Percentiles rank a stretch among this genome's conserved stretches.
phyloP scores from a whole-genome alignment of 2,329 filamentous ascomycete species.

The Nemania diffusa region DNA sequence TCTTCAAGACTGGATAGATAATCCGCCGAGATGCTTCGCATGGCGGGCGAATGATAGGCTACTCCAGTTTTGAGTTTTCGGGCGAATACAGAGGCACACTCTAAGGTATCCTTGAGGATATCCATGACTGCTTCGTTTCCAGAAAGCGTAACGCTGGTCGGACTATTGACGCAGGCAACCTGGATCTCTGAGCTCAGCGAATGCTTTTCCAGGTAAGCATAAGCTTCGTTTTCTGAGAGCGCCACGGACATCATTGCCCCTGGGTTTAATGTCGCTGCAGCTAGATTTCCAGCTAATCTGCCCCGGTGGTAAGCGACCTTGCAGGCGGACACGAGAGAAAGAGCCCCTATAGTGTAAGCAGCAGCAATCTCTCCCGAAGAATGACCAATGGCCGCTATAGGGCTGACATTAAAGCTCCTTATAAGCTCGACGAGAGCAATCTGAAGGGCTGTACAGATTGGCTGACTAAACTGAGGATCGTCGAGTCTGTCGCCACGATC shows the following conservation, averaged over 20 bases:
- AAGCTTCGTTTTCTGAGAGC: background rate
- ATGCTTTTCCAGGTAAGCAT: background rate
- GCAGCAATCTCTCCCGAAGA: slow-evolving; percentile 28
- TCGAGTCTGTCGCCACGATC: background rate
- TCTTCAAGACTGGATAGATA: background rate
- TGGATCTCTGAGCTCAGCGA: background rate
- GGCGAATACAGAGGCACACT: background rate
- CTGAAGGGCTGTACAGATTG: slow-evolving; percentile 17
- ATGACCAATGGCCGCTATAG: slow-evolving; percentile 15
- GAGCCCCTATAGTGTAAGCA: background rate
- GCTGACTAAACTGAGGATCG: slow-evolving; percentile 8
- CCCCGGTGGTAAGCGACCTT: slow-evolving; percentile 21
- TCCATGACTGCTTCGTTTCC: background rate
- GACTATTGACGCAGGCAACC: slow-evolving; percentile 16
- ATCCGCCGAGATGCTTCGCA: background rate
- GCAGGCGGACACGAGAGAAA: slow-evolving; percentile 13
- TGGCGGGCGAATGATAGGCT: slow-evolving; percentile 7
- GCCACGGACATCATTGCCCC: slow-evolving; percentile 13
- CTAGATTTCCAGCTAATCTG: background rate
- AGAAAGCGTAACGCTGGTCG: background rate
- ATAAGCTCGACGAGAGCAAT: slow-evolving; percentile 11
- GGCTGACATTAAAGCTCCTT: background rate
- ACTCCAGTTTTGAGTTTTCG: background rate
- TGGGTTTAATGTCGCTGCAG: background rate
- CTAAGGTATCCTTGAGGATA: background rate